These are phyloP conservation scores for Condylostoma magnum DNA, from an alignment of 169 alveolate species.

Conservation along the genomic window DNA sequence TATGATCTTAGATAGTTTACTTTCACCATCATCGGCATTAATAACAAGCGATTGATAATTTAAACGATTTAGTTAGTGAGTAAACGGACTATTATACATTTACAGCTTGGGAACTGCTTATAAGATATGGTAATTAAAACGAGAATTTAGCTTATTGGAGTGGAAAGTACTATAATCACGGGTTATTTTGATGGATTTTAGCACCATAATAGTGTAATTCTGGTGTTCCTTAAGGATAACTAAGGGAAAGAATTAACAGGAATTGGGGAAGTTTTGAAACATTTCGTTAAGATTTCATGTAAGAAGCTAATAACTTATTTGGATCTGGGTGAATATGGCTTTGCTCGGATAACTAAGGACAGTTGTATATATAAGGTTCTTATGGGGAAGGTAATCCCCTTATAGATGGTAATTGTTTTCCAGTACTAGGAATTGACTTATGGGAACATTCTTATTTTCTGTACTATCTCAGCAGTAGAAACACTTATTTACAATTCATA, in stretches of 20 bases:
- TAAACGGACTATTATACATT: too few relatives aligned
- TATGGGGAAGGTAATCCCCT: background rate
- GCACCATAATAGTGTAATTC: too few relatives aligned
- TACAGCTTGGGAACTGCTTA: too few relatives aligned
- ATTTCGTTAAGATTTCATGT: background rate
- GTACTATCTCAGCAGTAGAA: background rate
- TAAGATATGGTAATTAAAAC: too few relatives aligned
- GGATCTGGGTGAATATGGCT: slow-evolving; percentile 27
- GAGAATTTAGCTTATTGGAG: too few relatives aligned
- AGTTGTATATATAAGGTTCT: background rate
- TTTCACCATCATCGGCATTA: too few relatives aligned
- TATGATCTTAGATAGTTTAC: too few relatives aligned
- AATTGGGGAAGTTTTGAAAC: background rate
- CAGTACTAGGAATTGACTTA: slow-evolving; percentile 2
- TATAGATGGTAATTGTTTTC: slow-evolving; percentile 2
- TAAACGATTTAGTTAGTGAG: too few relatives aligned
- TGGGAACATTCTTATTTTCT: slow-evolving; percentile 22
- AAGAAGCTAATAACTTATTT: background rate
- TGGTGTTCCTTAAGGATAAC: too few relatives aligned
- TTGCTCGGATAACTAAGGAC: background rate
- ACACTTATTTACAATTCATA: background rate
- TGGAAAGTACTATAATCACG: too few relatives aligned
- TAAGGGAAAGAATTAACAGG: background rate
- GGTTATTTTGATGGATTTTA: too few relatives aligned
- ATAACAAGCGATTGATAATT: too few relatives aligned